phyloP scores from a whole-genome alignment of 176 grass and related monocot species.

The Carex pumila region DNA sequence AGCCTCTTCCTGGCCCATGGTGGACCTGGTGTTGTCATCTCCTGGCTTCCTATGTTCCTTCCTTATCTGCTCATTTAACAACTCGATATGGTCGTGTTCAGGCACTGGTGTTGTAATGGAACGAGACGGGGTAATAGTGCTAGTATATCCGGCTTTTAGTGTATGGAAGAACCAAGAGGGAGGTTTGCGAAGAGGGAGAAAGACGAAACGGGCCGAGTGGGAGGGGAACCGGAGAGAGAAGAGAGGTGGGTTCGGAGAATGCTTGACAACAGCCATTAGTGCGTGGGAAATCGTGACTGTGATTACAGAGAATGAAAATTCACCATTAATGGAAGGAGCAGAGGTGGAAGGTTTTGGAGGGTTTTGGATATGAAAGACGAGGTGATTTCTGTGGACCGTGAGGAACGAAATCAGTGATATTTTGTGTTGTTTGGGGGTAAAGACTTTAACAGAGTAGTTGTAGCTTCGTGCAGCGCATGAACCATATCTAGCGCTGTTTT shows the following conservation, averaged over 20 bases:
- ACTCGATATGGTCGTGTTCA: slow-evolving; percentile 48
- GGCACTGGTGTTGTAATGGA: slow-evolving; percentile 23
- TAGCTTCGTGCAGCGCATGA: no score
- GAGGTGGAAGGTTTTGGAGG: slow-evolving; percentile 21
- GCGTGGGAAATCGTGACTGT: not conserved
- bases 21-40: not conserved
- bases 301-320: not conserved
- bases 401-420: not conserved
- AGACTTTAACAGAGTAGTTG: not conserved
- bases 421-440: not conserved
- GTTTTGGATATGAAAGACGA: slow-evolving; percentile 31
- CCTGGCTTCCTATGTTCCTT: slow-evolving; percentile 35
- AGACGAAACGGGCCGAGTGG: not conserved
- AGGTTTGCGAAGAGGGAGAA: slow-evolving; percentile 8
- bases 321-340: not conserved
- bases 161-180: slow-evolving; percentile 11
- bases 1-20: slow-evolving; percentile 49
- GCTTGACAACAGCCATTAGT: slow-evolving; percentile 17
- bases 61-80: slow-evolving; percentile 60
- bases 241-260: not conserved
- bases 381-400: not conserved
- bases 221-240: not conserved
- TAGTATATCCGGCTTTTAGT: slow-evolving; percentile 2
- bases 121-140: not conserved
- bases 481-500: no score